A percentile compares a stretch with the other conserved stretches of the same genome.
Conservation (phyloP, 805 yeast species). For the Wickerhamiella australiensis region DNA sequence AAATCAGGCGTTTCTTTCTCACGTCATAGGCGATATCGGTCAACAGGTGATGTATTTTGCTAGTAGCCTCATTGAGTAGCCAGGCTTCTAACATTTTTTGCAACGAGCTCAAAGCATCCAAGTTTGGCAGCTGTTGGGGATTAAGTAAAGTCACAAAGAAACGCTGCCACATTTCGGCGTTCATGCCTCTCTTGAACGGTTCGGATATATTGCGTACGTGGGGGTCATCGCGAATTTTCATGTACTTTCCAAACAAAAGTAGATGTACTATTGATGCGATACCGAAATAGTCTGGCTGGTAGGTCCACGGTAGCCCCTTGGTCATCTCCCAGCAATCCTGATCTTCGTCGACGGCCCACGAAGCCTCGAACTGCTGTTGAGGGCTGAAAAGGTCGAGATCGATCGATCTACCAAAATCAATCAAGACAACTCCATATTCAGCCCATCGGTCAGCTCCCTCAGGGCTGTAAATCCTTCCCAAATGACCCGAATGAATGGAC, state of each 20-base stretch:
- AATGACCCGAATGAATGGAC: conserved; percentile 27
- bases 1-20: conserved; percentile 8
- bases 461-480: conserved; percentile 2
- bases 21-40: conserved; percentile 9
- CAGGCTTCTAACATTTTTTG: conserved; percentile 35
- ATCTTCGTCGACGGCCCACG: conserved; percentile 44
- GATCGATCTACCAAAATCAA: conserved; percentile 74
- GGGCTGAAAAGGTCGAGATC: conserved; percentile 49
- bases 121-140: conserved; percentile 32
- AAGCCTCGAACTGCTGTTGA: conserved; percentile 43
- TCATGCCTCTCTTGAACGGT: conserved; percentile 64
- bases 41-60: conserved; percentile 1
- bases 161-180: conserved; percentile 53
- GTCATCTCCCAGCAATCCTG: conserved; percentile 68
- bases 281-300: conserved; percentile 75
- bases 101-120: conserved; percentile 28
- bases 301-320: conserved; percentile 51
- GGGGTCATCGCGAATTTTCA: conserved; percentile 31
- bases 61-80: conserved; percentile 25
- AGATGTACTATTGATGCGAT: conserved; percentile 63
- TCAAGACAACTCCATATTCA: conserved; percentile 45
- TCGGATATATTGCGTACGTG: conserved; percentile 22
- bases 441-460: conserved; percentile 31
- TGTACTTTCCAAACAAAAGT: conserved; percentile 56
- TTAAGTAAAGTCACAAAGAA: conserved; percentile 55